Evolutionary conservation across 306 rosid genomes (phyloP), one percentile per base, ranked within the genome.

Genomic region (Fragaria vesca): DNA sequence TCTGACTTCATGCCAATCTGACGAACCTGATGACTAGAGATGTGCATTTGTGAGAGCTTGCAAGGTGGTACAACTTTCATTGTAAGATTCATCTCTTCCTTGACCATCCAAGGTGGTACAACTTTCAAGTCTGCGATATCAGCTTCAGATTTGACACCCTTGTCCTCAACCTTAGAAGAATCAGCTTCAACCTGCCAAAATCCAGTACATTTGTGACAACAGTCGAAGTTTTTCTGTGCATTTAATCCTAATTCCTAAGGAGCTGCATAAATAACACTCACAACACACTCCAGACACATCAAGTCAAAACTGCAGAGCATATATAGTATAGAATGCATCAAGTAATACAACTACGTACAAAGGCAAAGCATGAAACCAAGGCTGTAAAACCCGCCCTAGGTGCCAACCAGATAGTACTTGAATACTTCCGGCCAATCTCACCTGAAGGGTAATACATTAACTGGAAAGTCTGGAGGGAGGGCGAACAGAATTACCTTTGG

Each of bases 51-150:
- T 32, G 69, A 13, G 10, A 82, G 78, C 77, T 86, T 96, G 78
- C 93, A 93, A 4, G 90, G 94, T 8, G 88, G 98, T 24, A 24
- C 26, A 24, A 24, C 26, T 82, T 89, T 91, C 83, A 88, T 90
- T 7, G 97, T 91, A 67, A 94, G 94, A 80, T 72, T 87, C 98
- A 94, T 91, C 76, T 94, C 94, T 80, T 89, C 80, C 83, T 84
- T 91, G 84, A 90, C 90, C 98, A 94, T 94, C 98, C 97, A 94
- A 75, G 97, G 96, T 12, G 98, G 98, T 81, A 91, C 84, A 69
- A 93, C 96, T 83, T 93, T 93, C 77, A 77, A 82, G 86, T 76
- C 5, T 43, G 87, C 38, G 71, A 32, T 73, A 4, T 87, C 93
- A 70, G 83, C 40, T 36, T 36, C 40, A 40, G 43, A 40, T 40